phyloP scores from a whole-genome alignment of 78 protist genomes.

The Dictyostelium purpureum region DNA sequence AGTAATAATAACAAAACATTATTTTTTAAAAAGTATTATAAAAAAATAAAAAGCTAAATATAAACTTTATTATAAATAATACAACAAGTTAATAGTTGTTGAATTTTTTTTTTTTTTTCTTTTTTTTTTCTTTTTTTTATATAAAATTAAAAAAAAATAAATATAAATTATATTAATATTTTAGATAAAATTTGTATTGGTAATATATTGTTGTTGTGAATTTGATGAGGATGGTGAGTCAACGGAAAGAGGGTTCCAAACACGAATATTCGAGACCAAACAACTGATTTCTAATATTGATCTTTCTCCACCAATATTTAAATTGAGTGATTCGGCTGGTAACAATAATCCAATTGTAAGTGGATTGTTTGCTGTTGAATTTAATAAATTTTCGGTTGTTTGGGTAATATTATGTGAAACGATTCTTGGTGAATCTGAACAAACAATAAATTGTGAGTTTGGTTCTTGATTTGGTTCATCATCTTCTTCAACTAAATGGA shows the following conservation, averaged over 20 bases:
- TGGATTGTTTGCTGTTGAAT: conserved; percentile 53
- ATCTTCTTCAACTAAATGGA: not conserved
- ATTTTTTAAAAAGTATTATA: no score
- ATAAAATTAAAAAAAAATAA: no score
- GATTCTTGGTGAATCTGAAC: conserved; percentile 61
- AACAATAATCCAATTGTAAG: conserved; percentile 33
- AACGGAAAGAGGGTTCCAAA: conserved; percentile 27
- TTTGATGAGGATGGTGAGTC: not conserved
- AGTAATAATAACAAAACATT: no score
- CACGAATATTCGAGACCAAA: conserved; percentile 39
- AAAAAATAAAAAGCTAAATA: no score
- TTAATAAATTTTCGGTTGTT: conserved; percentile 50
- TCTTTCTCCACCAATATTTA: not conserved
- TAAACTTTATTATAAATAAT: no score
- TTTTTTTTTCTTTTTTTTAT: not conserved
- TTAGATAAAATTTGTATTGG: not conserved
- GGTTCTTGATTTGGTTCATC: not conserved
- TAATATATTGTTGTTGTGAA: not conserved
- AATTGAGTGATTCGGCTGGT: conserved; percentile 34
- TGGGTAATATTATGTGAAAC: conserved; percentile 53
- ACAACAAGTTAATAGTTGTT: not conserved
- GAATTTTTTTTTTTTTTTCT: not conserved
- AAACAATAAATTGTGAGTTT: conserved; percentile 33
- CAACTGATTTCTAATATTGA: conserved; percentile 58
- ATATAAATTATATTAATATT: no score